These are phyloP conservation scores for Calonectria honghensis DNA, from an alignment of 2,329 filamentous ascomycete genomes.

Conservation along the genomic window DNA sequence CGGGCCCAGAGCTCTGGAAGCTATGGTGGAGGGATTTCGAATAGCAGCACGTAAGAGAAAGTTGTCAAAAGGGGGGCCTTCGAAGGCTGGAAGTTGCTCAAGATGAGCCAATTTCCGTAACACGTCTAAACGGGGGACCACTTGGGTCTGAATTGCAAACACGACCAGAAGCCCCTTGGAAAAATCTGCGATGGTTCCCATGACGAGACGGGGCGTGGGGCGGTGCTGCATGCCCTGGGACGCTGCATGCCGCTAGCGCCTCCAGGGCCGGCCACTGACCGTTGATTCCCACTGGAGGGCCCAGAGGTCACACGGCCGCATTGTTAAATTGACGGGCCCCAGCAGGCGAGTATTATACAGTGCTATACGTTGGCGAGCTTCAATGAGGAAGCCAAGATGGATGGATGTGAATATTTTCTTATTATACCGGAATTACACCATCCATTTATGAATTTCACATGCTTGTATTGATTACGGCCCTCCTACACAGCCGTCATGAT, in stretches of 20 bases:
- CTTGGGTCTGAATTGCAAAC: conserved; percentile 10
- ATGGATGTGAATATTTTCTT: neutral
- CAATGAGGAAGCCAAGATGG: neutral
- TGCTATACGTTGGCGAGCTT: too few species aligned
- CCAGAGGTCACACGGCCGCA: neutral
- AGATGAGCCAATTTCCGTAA: conserved; percentile 24
- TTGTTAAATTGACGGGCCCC: conserved; percentile 24
- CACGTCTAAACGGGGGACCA: conserved; percentile 1
- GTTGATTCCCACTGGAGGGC: conserved; percentile 11
- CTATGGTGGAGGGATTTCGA: neutral
- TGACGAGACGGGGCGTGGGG: conserved; percentile 37
- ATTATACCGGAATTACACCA: neutral
- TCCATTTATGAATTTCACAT: neutral
- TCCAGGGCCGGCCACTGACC: conserved; percentile 15
- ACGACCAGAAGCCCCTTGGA: conserved; percentile 21
- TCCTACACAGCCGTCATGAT: neutral
- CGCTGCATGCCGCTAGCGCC: conserved; percentile 36
- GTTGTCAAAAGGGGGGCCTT: neutral
- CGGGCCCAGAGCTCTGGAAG: conserved; percentile 1
- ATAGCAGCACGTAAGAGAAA: conserved; percentile 25
- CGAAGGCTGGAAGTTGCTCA: neutral
- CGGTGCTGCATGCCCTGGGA: conserved; percentile 29
- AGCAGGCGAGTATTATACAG: neutral
- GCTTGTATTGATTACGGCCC: neutral
- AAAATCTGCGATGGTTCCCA: conserved; percentile 42